Conservation (phyloP, 352 stramenopile species). For the Phytopythium boreale region DNA sequence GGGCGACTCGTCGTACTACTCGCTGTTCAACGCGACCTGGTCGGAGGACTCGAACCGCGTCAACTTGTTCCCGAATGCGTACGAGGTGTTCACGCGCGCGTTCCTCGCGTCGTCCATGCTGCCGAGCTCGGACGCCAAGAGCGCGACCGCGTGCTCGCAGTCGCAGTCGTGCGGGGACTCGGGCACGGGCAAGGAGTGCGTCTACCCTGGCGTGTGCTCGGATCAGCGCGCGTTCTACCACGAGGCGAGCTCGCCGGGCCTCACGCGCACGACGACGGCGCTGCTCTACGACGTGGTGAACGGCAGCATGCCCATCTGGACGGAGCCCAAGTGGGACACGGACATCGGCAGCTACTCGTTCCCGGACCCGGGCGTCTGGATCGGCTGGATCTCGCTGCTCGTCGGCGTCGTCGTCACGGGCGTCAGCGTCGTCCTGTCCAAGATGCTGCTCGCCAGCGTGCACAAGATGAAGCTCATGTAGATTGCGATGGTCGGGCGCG, state of each 20-base stretch:
- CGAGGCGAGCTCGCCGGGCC: conserved; percentile 64
- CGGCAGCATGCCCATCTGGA: conserved; percentile 68
- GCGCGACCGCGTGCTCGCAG: conserved; percentile 39
- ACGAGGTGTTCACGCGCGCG: conserved; percentile 71
- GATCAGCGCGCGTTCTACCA: conserved; percentile 68
- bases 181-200: conserved; percentile 63
- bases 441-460: conserved; percentile 56
- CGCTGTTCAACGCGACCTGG: conserved; percentile 51
- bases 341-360: conserved; percentile 81
- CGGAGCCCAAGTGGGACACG: conserved; percentile 59
- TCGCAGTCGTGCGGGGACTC: conserved; percentile 49
- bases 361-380: conserved; percentile 63
- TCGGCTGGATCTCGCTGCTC: conserved; percentile 69
- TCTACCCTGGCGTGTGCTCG: conserved; percentile 70
- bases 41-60: conserved; percentile 51
- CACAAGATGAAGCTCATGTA: conserved; percentile 87
- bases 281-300: conserved; percentile 66
- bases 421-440: conserved; percentile 35
- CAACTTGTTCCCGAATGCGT: conserved; percentile 76
- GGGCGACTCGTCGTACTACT: conserved; percentile 31
- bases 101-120: conserved; percentile 66
- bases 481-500: too few relatives aligned
- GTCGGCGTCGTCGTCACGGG: conserved; percentile 45
- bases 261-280: conserved; percentile 44
- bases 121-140: conserved; percentile 28